Evolutionary conservation across 2,329 filamentous ascomycete species (phyloP), one percentile per base, ranked within the genome.

Genomic region (Cladophialophora immunda): DNA sequence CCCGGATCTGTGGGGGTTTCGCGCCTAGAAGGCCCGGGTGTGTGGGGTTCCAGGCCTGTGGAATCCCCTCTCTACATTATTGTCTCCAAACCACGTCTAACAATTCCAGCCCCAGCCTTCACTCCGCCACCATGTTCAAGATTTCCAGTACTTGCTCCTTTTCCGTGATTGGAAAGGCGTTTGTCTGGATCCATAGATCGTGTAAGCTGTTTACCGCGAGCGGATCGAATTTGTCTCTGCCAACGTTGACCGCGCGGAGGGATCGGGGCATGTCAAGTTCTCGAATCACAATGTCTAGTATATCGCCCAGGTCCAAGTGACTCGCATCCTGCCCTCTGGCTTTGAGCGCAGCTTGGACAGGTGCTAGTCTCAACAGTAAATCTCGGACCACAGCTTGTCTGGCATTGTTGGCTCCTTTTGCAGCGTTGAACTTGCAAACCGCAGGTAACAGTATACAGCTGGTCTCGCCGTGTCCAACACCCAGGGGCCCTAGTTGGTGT

Each of bases 381-480:
- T 69, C 45, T 30, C 63, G 25, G 6, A 85, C 73, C 13, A 80
- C 75, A 2, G 78, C 72, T n/a, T 74, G 70, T 73, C 36, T 85
- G 84, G 15, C 79, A 76, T 9, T 78, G 77, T 81, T 82, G 3
- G 78, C 78, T 36, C 72, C 73, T 2, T 78, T 76, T n/a, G 52
- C 34, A 25, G 58, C 58, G 64, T 88, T 89, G 72, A 80, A 88
- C 72, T 82, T 84, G 73, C 84, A 84, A 3, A 88, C 85, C 0
- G 83, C 80, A 0, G 86, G 85, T 30, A 83, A 78, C 54, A 86
- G 77, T 38, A 84, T 82, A 73, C 82, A 89, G 70, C 83, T 86
- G 32, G 86, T 89, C 74, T 87, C 85, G 8, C 86, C 86, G 71
- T 89, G 86, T 0, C 83, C 82, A 2, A 89, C 86, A 0, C 86